phyloP scores from a whole-genome alignment of 345 rosid genomes.

The Bruguiera gymnorhiza region DNA sequence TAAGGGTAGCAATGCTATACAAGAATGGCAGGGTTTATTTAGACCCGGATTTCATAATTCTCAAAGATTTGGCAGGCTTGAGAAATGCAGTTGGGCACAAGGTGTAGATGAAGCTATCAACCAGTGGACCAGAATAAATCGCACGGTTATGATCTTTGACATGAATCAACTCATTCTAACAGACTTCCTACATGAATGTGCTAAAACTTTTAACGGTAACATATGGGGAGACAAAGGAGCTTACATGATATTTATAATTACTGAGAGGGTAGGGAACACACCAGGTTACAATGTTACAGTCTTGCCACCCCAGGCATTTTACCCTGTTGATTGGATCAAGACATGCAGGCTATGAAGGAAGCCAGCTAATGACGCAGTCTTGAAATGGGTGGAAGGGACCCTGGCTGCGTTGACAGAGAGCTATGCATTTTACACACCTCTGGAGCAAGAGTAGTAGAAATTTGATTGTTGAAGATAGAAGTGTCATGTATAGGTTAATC shows the following conservation, averaged over 20 bases:
- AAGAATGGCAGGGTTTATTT: constrained; percentile 3
- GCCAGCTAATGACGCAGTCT: neutral
- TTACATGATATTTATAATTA: neutral
- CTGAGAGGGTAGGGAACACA: neutral
- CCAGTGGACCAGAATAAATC: neutral
- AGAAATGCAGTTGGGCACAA: constrained; percentile 1
- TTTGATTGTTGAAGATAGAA: constrained; percentile 39
- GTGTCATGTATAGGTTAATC: constrained; percentile 29
- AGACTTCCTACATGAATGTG: neutral
- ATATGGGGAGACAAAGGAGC: constrained; percentile 7
- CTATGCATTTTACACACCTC: constrained; percentile 36
- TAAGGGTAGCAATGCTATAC: neutral
- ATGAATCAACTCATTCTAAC: neutral
- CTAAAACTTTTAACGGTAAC: neutral
- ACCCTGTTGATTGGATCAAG: neutral
- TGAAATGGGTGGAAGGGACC: constrained; percentile 12
- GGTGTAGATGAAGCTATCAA: neutral
- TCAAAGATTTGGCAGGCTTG: neutral
- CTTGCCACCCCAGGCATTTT: neutral
- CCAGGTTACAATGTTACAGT: neutral
- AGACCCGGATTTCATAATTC: neutral
- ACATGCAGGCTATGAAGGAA: neutral
- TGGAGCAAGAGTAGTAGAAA: constrained; percentile 46
- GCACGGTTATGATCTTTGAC: neutral
- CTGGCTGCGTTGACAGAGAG: neutral